phyloP scores from a whole-genome alignment of 140 eudicot genomes.

The Senecio squalidus region DNA sequence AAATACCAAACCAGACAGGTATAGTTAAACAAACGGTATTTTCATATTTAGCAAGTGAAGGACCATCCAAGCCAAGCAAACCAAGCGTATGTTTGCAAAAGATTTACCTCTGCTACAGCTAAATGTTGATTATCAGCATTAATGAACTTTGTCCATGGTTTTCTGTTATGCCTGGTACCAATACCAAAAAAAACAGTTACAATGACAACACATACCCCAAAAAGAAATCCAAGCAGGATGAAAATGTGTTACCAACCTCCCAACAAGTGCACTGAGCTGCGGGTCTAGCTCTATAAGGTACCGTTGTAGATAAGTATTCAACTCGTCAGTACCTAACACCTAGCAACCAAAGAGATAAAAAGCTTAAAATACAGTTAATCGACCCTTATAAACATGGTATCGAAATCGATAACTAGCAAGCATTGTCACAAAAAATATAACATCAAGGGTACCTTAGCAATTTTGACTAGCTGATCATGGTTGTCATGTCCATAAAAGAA shows the following conservation, averaged over 20 bases:
- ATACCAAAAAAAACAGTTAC: neutral
- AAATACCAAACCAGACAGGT: too few species aligned
- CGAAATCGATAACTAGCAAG: neutral
- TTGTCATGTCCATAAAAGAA: conserved; percentile 91
- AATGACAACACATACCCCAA: neutral
- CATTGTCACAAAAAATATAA: neutral
- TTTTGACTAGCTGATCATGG: conserved; percentile 85
- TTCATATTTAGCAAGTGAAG: too few species aligned
- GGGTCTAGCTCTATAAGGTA: conserved; percentile 78
- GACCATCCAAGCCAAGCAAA: neutral
- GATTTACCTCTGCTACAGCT: conserved; percentile 73
- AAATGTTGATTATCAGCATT: conserved; percentile 78
- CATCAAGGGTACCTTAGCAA: conserved; percentile 60
- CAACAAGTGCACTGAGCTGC: conserved; percentile 74
- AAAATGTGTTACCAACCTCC: conserved; percentile 26
- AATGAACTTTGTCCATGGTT: conserved; percentile 74
- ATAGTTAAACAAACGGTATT: neutral
- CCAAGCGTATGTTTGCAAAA: neutral
- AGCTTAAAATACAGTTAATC: neutral
- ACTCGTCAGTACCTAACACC: conserved; percentile 90
- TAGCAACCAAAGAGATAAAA: conserved; percentile 13
- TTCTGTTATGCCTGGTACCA: conserved; percentile 62
- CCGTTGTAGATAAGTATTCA: conserved; percentile 69
- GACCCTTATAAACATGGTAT: neutral
- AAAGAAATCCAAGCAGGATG: neutral